Evolutionary conservation across 768 basidiomycete genomes (phyloP).

Genomic region (Agaricus sinodeliciosus): DNA sequence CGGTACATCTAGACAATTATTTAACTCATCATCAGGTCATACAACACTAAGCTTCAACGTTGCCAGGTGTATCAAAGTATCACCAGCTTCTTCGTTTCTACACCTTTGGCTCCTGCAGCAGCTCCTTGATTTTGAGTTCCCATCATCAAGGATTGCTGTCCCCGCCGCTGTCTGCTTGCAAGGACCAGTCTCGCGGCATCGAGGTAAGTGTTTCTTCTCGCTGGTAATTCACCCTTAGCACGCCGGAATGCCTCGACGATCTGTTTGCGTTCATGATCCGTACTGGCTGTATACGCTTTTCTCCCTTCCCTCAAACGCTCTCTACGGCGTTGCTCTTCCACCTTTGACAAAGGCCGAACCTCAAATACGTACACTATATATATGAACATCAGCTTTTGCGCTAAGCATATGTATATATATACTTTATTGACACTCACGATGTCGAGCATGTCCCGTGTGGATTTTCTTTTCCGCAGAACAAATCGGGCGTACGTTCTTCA

Average conservation of each 20-base stretch:
- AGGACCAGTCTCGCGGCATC: constrained; percentile 24
- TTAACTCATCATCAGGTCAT: neutral
- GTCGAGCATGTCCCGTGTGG: too few species aligned
- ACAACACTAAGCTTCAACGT: neutral
- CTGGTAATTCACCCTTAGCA: constrained; percentile 21
- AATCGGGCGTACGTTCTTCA: too few species aligned
- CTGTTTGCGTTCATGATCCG: constrained; percentile 22
- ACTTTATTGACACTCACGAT: too few species aligned
- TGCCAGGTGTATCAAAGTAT: too few species aligned
- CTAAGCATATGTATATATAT: neutral
- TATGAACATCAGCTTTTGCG: neutral
- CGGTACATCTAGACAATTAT: neutral
- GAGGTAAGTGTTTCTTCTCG: constrained; percentile 27
- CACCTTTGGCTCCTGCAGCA: too few species aligned
- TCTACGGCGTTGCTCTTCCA: constrained; percentile 25
- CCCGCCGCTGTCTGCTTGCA: neutral
- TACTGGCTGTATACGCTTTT: constrained; percentile 28
- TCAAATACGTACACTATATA: neutral
- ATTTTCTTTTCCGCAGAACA: too few species aligned
- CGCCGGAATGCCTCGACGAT: constrained; percentile 33
- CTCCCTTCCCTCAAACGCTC: constrained; percentile 34
- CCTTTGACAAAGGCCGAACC: neutral
- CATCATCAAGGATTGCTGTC: neutral
- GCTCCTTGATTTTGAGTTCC: neutral
- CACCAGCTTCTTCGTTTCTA: too few species aligned